These are phyloP conservation scores for Hypoxylon sp. DNA, from an alignment of 2,329 filamentous ascomycete genomes.

Conservation along the genomic window DNA sequence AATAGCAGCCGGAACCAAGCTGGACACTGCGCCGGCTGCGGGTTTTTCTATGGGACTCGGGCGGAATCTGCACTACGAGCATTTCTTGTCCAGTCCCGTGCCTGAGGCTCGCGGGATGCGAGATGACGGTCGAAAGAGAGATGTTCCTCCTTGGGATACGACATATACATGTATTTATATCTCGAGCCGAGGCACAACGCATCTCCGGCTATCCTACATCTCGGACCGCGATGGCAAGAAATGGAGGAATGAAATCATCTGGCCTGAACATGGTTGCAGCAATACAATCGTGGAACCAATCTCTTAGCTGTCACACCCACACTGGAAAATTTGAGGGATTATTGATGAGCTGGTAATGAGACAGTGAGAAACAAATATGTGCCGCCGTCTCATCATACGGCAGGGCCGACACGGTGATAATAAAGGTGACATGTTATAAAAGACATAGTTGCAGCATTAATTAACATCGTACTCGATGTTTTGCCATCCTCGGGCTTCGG, in stretches of 20 bases:
- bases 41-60: slow-evolving; percentile 22
- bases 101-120: slow-evolving; percentile 10
- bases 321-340: slow-evolving; percentile 31
- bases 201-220: not conserved
- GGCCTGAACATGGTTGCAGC: slow-evolving; percentile 24
- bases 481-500: slow-evolving; percentile 16
- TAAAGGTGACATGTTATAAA: slow-evolving; percentile 17
- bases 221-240: slow-evolving; percentile 1
- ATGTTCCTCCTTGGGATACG: not conserved
- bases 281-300: slow-evolving; percentile 19
- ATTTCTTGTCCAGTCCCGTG: slow-evolving; percentile 18
- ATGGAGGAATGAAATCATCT: slow-evolving; percentile 12
- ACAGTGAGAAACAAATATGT: slow-evolving; percentile 10
- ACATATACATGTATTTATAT: not conserved
- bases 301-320: slow-evolving; percentile 29
- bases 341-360: slow-evolving; percentile 35
- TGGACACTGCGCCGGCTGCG: slow-evolving; percentile 27
- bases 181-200: not conserved
- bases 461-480: slow-evolving; percentile 5
- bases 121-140: not conserved
- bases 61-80: slow-evolving; percentile 13
- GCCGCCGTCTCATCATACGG: slow-evolving; percentile 20
- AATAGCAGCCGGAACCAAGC: slow-evolving; percentile 10
- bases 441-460: slow-evolving; percentile 7
- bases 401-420: slow-evolving; percentile 15